Evolutionary conservation across 2,329 filamentous ascomycete genomes (phyloP).

Genomic region (Hymenoscyphus repandus): DNA sequence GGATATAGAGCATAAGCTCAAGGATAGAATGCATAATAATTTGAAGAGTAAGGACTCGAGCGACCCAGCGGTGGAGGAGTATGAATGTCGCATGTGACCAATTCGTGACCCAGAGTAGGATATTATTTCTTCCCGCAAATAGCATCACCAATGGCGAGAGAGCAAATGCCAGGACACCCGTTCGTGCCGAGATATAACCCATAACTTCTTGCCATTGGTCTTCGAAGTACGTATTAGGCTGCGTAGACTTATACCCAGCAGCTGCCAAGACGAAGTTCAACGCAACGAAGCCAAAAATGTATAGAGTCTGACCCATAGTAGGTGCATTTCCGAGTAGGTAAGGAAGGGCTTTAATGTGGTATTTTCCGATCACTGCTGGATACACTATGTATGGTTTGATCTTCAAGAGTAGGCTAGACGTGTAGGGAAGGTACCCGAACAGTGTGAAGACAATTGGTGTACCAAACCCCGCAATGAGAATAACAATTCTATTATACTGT

Average conservation of each 20-base stretch:
- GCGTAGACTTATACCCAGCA: conserved; percentile 21
- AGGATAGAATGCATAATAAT: conserved; percentile 42
- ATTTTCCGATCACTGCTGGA: conserved; percentile 30
- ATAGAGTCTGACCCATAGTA: conserved; percentile 28
- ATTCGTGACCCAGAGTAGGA: conserved; percentile 16
- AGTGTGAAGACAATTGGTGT: conserved; percentile 25
- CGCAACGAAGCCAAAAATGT: conserved; percentile 40
- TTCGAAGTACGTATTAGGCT: conserved; percentile 6
- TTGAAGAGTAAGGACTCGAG: conserved; percentile 40
- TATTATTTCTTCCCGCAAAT: conserved; percentile 17
- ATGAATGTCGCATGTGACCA: conserved; percentile 46
- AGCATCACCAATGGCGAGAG: conserved; percentile 15
- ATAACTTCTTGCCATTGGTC: conserved; percentile 34
- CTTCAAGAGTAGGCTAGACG: conserved; percentile 21
- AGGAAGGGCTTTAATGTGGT: conserved; percentile 31
- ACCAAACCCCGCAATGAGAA: conserved; percentile 26
- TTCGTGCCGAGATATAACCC: conserved; percentile 15
- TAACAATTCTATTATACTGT: background rate
- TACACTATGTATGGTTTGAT: conserved; percentile 32
- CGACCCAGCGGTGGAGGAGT: conserved; percentile 45
- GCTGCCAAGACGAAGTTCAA: conserved; percentile 44
- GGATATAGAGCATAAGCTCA: conserved; percentile 33
- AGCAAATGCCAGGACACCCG: conserved; percentile 14
- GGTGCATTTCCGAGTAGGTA: conserved; percentile 36
- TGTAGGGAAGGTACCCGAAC: conserved; percentile 25